Evolutionary conservation across 2,329 filamentous ascomycete genomes (phyloP).

Genomic region (Penicillium carneum): DNA sequence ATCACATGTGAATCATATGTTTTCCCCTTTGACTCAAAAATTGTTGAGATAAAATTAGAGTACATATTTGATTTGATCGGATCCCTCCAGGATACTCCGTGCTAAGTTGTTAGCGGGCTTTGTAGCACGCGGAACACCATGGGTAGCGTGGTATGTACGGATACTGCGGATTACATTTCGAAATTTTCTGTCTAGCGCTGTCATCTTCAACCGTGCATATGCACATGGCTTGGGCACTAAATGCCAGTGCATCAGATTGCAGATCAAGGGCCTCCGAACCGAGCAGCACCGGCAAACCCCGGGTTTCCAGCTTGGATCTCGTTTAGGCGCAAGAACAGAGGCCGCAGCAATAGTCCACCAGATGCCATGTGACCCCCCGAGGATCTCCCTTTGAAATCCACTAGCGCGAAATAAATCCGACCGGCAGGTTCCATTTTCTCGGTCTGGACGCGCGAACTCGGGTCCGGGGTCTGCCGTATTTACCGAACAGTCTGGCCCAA

Average conservation of each 20-base stretch:
- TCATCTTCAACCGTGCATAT: constrained; percentile 16
- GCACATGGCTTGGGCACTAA: constrained; percentile 10
- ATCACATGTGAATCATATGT: constrained; percentile 17
- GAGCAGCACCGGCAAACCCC: constrained; percentile 11
- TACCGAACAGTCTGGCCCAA: constrained; percentile 31
- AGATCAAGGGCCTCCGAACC: constrained; percentile 9
- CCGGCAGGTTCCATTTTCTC: constrained; percentile 7
- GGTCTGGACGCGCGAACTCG: constrained; percentile 23
- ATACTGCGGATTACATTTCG: constrained; percentile 4
- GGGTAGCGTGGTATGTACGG: constrained; percentile 6
- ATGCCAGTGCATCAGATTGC: constrained; percentile 11
- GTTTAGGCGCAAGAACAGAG: neutral
- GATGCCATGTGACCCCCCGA: constrained; percentile 6
- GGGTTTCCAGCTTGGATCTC: neutral
- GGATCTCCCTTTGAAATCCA: constrained; percentile 1
- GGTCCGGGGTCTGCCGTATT: constrained; percentile 29
- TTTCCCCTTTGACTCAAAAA: constrained; percentile 9
- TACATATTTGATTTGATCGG: constrained; percentile 1
- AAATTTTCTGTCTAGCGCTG: constrained; percentile 13
- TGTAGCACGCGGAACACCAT: constrained; percentile 9
- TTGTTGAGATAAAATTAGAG: neutral
- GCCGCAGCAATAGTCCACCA: neutral
- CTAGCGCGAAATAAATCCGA: constrained; percentile 14
- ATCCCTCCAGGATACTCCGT: neutral
- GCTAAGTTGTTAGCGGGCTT: constrained; percentile 1